Evolutionary conservation across 2,329 filamentous ascomycete species (phyloP).

Genomic region (Sporothrix dimorphospora): DNA sequence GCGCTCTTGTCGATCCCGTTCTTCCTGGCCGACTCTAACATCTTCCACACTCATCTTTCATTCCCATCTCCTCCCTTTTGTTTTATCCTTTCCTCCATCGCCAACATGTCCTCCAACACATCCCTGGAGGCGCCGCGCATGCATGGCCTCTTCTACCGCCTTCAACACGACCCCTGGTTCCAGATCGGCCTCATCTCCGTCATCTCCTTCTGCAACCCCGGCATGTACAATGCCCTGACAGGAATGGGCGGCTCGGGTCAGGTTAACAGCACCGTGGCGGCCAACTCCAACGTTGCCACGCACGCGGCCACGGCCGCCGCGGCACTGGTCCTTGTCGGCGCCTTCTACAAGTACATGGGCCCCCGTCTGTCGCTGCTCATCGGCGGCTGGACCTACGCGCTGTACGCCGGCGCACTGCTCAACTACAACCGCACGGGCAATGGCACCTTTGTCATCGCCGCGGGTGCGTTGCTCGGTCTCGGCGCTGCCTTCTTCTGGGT

Average conservation of each 20-base stretch:
- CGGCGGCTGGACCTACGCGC: slow-evolving; percentile 74
- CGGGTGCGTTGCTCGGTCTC: slow-evolving; percentile 73
- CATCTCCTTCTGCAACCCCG: slow-evolving; percentile 32
- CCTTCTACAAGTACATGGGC: slow-evolving; percentile 72
- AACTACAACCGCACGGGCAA: slow-evolving; percentile 70
- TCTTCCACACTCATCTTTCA: background rate
- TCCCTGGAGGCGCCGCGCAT: background rate
- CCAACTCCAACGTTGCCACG: slow-evolving; percentile 58
- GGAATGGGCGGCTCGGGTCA: slow-evolving; percentile 49
- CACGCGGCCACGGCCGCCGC: slow-evolving; percentile 55
- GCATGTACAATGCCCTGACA: slow-evolving; percentile 37
- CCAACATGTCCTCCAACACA: slow-evolving; percentile 6
- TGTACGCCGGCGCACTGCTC: slow-evolving; percentile 73
- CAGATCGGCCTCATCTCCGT: slow-evolving; percentile 30
- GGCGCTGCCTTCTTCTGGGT: slow-evolving; percentile 82
- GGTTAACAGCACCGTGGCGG: slow-evolving; percentile 57
- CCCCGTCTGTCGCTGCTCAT: slow-evolving; percentile 69
- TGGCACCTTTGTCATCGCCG: slow-evolving; percentile 72
- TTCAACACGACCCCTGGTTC: slow-evolving; percentile 30
- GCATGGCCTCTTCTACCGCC: slow-evolving; percentile 22
- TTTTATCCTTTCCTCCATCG: background rate
- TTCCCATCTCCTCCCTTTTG: background rate
- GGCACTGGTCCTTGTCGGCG: slow-evolving; percentile 50
- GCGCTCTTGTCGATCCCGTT: background rate
- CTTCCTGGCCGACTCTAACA: background rate